Conservation (phyloP, 2,329 filamentous ascomycete species). For the Nemania sp. region DNA sequence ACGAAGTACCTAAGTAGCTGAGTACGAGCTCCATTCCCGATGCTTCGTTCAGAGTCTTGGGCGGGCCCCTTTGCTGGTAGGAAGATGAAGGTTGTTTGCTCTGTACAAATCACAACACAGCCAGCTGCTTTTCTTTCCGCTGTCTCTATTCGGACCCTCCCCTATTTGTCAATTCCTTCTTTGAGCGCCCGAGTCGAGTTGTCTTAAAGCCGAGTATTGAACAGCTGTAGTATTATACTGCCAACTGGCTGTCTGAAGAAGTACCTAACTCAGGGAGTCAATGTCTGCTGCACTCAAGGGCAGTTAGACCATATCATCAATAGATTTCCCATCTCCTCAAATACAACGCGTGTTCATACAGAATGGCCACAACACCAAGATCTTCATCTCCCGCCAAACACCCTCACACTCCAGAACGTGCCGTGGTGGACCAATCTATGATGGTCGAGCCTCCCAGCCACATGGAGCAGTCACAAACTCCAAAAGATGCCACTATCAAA, state of each 20-base stretch:
- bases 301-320: slow-evolving; percentile 1
- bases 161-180: slow-evolving; percentile 20
- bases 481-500: slow-evolving; percentile 34
- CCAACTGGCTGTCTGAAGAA: too few species aligned
- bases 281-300: not conserved
- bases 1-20: too few species aligned
- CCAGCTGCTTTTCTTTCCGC: not conserved
- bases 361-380: slow-evolving; percentile 37
- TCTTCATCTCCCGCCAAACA: slow-evolving; percentile 31
- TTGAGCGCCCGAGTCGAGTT: not conserved
- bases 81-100: too few species aligned
- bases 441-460: slow-evolving; percentile 39
- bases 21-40: too few species aligned
- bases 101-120: too few species aligned
- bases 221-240: too few species aligned
- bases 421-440: slow-evolving; percentile 37
- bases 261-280: too few species aligned
- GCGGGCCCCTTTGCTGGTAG: too few species aligned
- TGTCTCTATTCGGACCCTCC: not conserved
- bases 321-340: not conserved
- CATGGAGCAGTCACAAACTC: slow-evolving; percentile 29
- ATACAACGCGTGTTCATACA: not conserved
- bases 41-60: too few species aligned
- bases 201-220: not conserved
- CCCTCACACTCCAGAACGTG: slow-evolving; percentile 30